Evolutionary conservation across 331 rosid species (phyloP), one percentile per base, ranked within the genome.

Genomic region (Acacia concinna): DNA sequence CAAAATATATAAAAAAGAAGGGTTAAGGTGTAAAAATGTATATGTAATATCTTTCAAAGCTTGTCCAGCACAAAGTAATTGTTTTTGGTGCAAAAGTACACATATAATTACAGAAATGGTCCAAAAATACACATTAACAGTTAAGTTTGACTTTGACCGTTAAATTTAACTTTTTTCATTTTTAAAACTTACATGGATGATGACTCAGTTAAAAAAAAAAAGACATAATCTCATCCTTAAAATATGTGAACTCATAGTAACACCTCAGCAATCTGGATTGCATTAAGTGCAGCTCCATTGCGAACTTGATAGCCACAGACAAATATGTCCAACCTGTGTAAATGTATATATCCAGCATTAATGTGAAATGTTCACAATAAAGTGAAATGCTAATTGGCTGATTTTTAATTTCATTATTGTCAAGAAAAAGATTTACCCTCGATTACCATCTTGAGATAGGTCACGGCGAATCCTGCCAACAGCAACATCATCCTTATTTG

Each of bases 281-380:
- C 99, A 71, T 96, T 96, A 72, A 96, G 97, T 23, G 97, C 99
- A 63, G 97, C 99, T 64, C 99, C 98, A 85, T 96, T 96, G 72
- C 98, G 98, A 73, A 96, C 89, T 89, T 96, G 99, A 89, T 96
- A 98, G 15, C 99, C 99, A 23, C 99, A 92, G 32, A 96, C 91
- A 81, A 95, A 92, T 43, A 95, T 93, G 80, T 93, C 99, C 94
- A 96, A 82, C 85, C 99, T 90, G 92, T 34, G 71, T 47, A 73
- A 30, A 31, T 62, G 41, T 15, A 17, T 37, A 78, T 64, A 64
- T 62, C 28, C 71, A 57, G 21, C 66, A 71, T 86, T 77, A 68
- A 84, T 74, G 71, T 78, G 57, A 89, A 67, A 68, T 82, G 79
- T 41, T 56, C 38, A 8, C 15, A 57, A 37, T 5, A 20, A 17